Conservation (phyloP, 371 early-diverging fungal genomes). For the Apophysomyces variabilis region DNA sequence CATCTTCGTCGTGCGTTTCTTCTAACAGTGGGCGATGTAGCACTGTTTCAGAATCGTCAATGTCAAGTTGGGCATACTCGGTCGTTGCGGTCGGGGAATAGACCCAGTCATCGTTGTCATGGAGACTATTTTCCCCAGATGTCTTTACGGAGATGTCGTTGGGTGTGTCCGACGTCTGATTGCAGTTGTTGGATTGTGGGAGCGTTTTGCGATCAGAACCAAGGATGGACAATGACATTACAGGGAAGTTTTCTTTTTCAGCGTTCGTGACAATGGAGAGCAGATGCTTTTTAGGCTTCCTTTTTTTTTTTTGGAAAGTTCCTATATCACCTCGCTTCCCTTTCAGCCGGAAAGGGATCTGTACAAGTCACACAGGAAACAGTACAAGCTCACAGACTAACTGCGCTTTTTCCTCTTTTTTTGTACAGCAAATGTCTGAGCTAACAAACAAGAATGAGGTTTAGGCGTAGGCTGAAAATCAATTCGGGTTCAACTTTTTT, state of each 20-base stretch:
- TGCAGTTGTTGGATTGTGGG: background rate
- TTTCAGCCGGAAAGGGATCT: constrained; percentile 9
- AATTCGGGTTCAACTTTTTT: too few species aligned
- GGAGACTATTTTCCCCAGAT: background rate
- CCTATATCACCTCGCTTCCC: constrained; percentile 7
- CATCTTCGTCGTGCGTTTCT: constrained; percentile 19
- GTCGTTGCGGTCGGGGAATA: constrained; percentile 16
- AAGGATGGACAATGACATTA: background rate
- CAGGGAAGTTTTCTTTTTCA: background rate
- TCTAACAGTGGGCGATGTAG: constrained; percentile 19
- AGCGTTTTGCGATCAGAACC: background rate
- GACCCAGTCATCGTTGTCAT: constrained; percentile 11
- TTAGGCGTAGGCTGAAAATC: too few species aligned
- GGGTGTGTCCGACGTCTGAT: background rate
- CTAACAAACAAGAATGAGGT: too few species aligned
- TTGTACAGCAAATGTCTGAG: too few species aligned
- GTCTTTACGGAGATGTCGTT: background rate
- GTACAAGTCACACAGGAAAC: too few species aligned
- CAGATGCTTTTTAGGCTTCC: background rate
- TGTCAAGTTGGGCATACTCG: constrained; percentile 45
- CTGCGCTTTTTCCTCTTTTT: background rate
- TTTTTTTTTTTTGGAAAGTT: background rate
- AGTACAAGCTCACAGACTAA: too few species aligned
- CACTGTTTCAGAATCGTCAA: constrained; percentile 39
- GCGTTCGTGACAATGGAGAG: background rate